phyloP scores from a whole-genome alignment of 176 grass and related monocot genomes.

The Triticum turgidum region DNA sequence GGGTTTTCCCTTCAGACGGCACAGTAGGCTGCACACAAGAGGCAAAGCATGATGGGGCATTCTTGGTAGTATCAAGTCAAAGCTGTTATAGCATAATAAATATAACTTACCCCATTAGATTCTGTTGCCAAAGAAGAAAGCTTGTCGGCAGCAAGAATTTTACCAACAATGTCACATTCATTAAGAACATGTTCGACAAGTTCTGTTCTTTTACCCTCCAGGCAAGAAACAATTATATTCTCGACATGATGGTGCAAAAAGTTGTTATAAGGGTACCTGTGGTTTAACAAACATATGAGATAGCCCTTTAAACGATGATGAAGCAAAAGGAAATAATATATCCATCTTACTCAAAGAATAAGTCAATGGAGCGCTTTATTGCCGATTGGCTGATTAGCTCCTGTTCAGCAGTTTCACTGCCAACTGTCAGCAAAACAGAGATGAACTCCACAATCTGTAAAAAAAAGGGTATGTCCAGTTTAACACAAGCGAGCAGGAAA shows the following conservation, averaged over 20 bases:
- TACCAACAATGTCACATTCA: slow-evolving; percentile 81
- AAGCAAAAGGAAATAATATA: slow-evolving; percentile 11
- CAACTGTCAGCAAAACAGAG: slow-evolving; percentile 88
- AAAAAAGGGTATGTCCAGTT: slow-evolving; percentile 1
- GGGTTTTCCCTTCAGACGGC: slow-evolving; percentile 60
- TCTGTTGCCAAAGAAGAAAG: slow-evolving; percentile 67
- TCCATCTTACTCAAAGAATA: slow-evolving; percentile 92
- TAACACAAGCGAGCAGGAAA: slow-evolving; percentile 5
- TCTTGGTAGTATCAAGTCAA: neutral
- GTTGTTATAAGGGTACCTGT: slow-evolving; percentile 94
- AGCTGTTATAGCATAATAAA: neutral
- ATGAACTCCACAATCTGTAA: slow-evolving; percentile 94
- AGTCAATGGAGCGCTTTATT: slow-evolving; percentile 69
- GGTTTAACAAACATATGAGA: slow-evolving; percentile 39
- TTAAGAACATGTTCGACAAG: slow-evolving; percentile 88
- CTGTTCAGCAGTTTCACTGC: slow-evolving; percentile 90
- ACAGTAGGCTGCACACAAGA: slow-evolving; percentile 64
- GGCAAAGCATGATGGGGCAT: neutral
- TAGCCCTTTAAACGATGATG: neutral
- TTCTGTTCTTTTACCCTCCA: slow-evolving; percentile 76
- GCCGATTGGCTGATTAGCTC: slow-evolving; percentile 79
- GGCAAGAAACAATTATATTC: slow-evolving; percentile 87
- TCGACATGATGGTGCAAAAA: slow-evolving; percentile 98
- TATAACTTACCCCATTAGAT: slow-evolving; percentile 63
- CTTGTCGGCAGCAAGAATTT: slow-evolving; percentile 83